A percentile compares a stretch with the other conserved stretches of the same genome.
These are phyloP conservation scores for Oleoguttula mirabilis DNA, from an alignment of 495 filamentous ascomycete genomes.

Conservation along the genomic window DNA sequence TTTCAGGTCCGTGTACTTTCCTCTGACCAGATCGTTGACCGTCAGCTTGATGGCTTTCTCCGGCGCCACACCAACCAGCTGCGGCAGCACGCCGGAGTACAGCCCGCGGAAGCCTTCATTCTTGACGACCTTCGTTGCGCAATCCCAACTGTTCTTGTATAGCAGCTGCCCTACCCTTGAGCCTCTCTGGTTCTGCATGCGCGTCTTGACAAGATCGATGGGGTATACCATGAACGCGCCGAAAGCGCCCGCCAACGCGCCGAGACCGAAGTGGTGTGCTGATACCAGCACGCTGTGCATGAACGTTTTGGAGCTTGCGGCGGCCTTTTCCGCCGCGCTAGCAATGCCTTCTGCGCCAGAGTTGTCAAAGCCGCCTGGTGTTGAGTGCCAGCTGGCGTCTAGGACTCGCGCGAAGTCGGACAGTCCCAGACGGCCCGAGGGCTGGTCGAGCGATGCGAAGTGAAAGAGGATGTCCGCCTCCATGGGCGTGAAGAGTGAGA, in stretches of 20 bases:
- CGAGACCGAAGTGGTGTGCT: conserved; percentile 77
- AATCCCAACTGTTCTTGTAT: conserved; percentile 95
- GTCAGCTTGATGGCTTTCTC: conserved; percentile 99
- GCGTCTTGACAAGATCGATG: conserved; percentile 95
- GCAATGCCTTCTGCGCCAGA: conserved; percentile 22
- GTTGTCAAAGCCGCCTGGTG: conserved; percentile 32
- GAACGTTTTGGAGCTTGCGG: conserved; percentile 38
- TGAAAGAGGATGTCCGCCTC: conserved; percentile 98
- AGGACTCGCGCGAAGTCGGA: conserved; percentile 88
- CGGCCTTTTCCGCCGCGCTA: conserved; percentile 38
- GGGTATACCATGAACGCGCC: conserved; percentile 99
- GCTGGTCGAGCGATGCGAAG: conserved; percentile 84
- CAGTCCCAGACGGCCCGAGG: conserved; percentile 69
- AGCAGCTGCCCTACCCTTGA: conserved; percentile 69
- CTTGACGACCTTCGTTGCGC: conserved; percentile 75
- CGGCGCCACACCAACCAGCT: conserved; percentile 90
- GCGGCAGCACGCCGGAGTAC: conserved; percentile 88
- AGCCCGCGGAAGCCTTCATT: conserved; percentile 84
- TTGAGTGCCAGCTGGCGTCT: conserved; percentile 73
- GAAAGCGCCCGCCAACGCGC: conserved; percentile 85
- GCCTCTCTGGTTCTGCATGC: conserved; percentile 93
- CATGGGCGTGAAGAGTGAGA: conserved; percentile 94
- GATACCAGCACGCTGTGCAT: conserved; percentile 60
- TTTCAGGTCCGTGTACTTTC: conserved; percentile 61
- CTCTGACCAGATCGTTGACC: conserved; percentile 85